Base-by-base conservation (phyloP, 179 eudicot species). In the Vitellaria paradoxa region DNA sequence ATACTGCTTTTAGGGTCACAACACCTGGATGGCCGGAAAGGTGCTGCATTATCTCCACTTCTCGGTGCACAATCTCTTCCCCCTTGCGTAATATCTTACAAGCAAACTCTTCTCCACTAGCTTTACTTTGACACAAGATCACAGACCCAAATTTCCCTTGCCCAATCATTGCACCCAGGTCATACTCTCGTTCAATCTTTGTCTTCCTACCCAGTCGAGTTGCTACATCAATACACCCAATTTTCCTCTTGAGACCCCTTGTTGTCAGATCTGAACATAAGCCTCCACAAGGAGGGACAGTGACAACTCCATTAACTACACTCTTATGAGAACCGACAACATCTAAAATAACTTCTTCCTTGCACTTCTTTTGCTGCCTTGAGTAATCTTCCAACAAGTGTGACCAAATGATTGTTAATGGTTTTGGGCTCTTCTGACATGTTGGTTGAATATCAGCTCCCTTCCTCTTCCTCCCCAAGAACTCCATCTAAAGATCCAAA, bases 21-120 rank as follows among this genome's bases (percentile, higher is more conserved):
- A 91, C 84, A 50, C 90, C 88, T 2, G 85, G 83, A 81, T 91
- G 93, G 67, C 92, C 92, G 15, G 90, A 87, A 30, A 89, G 81
- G 78, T 89, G 92, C 69, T 87, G 90, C 92, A 89, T 89, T 55
- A 89, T 86, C 84, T 89, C 90, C 47, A 89, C 90, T 80, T 89
- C 92, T 56, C 89, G 76, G 55, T 86, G 88, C 76, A 86, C 90
- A 81, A 85, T 84, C 56, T 87, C 92, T 68, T 89, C 86, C 61
- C 90, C 90, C 76, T 85, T 87, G 37, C 73, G 76, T 73, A 89
- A 77, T 1, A 81, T 86, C 78, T 89, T 89, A 75, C 92, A 89
- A 1, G 92, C 92, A 70, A 89, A 83, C 53, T 87, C 79, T 79
- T 85, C 89, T n/a, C 92, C 89, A 68, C 77, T 81, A 26, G 80